Percentiles rank a stretch among this genome's conserved stretches.
These are phyloP conservation scores for Ophiostoma triangulosporum DNA, from an alignment of 2,329 filamentous ascomycete species.

Conservation along the genomic window DNA sequence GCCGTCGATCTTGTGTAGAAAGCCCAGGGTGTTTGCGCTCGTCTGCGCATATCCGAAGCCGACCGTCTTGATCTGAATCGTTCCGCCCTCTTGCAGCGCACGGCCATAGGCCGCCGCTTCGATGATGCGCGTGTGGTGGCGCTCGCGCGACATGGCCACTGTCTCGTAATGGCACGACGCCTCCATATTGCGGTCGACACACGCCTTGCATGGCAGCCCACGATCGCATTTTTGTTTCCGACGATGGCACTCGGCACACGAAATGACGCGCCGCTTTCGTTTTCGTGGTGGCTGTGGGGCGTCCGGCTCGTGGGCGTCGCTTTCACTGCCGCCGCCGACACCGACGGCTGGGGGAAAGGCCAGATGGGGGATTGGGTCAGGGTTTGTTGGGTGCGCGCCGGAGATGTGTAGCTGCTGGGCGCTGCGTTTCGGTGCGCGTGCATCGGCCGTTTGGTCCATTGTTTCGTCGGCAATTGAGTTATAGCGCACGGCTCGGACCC, in stretches of 20 bases:
- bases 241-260: conserved; percentile 50
- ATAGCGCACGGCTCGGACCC: background rate
- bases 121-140: conserved; percentile 17
- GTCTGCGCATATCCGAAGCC: conserved; percentile 42
- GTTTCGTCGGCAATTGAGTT: background rate
- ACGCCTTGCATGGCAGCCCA: conserved; percentile 45
- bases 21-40: conserved; percentile 37
- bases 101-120: conserved; percentile 12
- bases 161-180: conserved; percentile 44
- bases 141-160: conserved; percentile 28
- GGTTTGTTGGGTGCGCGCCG: background rate
- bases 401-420: background rate
- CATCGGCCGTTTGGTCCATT: conserved; percentile 6
- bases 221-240: conserved; percentile 53
- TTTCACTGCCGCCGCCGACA: background rate
- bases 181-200: conserved; percentile 42
- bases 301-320: background rate
- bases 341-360: background rate
- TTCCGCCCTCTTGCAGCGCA: conserved; percentile 17
- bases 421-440: conserved; percentile 8
- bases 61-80: conserved; percentile 28
- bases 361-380: background rate
- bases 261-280: conserved; percentile 46
- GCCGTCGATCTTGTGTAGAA: conserved; percentile 41
- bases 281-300: conserved; percentile 26